Evolutionary conservation across 768 basidiomycete species (phyloP), one percentile per base, ranked within the genome.

Genomic region (Suillus brevipes): DNA sequence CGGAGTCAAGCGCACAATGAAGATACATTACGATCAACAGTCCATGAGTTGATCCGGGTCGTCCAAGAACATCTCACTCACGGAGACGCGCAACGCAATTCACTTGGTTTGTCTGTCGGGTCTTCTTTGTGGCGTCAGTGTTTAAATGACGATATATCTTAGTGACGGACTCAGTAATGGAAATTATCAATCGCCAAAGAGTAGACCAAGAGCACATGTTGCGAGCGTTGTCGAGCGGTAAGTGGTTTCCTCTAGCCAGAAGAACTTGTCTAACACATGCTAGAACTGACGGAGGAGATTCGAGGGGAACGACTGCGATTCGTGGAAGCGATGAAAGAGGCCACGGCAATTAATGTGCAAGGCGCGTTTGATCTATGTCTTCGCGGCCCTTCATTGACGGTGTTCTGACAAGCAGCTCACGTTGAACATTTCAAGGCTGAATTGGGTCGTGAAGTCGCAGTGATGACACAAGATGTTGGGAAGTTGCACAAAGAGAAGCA

Each of bases 271-370:
- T 61, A 20, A 34, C 14, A 25, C 56, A 45, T 18, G 20, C 55
- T 69, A 92, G 94, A 93, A 73, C 83, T 96, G 25, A 89, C 89
- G 4, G 83, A 85, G 63, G 94, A 95, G 69, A 95, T 96, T 61
- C 88, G 89, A 61, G 93, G 94, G 1, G 94, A 95, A 76, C 78
- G 93, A 56, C 77, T 95, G 62, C 82, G 91, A 7, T 95, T 96
- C 70, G 91, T 95, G 6, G 94, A 96, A 70, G 93, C 94, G n/a
- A 96, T 95, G 94, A 92, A 92, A 73, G 91, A 94, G 69, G 94
- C 93, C 1, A 96, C 94, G 0, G 86, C 87, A 2, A 91, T 96
- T 69, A 95, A 95, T 67, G 87, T 96, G 3, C 89, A 92, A 74
- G 79, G 92, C 90, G 75, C 72, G 79, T 65, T 18, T 37, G 10